A percentile compares a stretch with the other conserved stretches of the same genome.
Conservation (phyloP, 2,329 filamentous ascomycete species). For the Chrysoporthe deuterocubensis region DNA sequence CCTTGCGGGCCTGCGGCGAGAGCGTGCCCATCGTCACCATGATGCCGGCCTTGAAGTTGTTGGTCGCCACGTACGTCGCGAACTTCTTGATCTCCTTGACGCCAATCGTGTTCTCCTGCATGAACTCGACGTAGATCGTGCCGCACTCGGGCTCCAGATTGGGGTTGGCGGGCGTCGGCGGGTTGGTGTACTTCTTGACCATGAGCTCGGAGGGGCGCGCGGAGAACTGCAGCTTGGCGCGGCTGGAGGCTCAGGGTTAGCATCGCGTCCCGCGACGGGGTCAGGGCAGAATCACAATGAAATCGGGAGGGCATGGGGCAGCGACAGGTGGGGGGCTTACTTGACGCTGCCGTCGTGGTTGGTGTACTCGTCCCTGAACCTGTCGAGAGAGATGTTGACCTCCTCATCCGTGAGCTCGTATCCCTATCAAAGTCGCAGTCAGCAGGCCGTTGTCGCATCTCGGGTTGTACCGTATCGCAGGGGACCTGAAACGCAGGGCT, state of each 20-base stretch:
- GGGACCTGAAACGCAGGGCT: background rate
- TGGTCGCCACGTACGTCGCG: constrained; percentile 76
- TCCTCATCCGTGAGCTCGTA: constrained; percentile 92
- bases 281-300: too few relatives aligned
- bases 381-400: constrained; percentile 81
- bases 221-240: constrained; percentile 83
- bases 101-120: constrained; percentile 75
- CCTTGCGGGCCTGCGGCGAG: constrained; percentile 84
- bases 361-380: constrained; percentile 75
- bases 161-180: constrained; percentile 69
- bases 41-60: constrained; percentile 87
- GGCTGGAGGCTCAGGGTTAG: constrained; percentile 54
- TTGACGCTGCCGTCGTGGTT: constrained; percentile 74
- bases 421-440: constrained; percentile 61
- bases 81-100: constrained; percentile 92
- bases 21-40: constrained; percentile 84
- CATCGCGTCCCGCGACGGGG: background rate
- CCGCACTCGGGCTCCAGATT: constrained; percentile 77
- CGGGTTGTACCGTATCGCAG: background rate
- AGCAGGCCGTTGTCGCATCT: constrained; percentile 16
- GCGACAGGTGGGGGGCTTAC: constrained; percentile 53
- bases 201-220: constrained; percentile 83
- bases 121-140: constrained; percentile 93
- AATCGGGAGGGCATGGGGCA: background rate
- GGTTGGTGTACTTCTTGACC: constrained; percentile 80